A percentile compares a stretch with the other conserved stretches of the same genome.
phyloP scores from a whole-genome alignment of 1,284 basidiomycete species.

The Naganishia sp. region DNA sequence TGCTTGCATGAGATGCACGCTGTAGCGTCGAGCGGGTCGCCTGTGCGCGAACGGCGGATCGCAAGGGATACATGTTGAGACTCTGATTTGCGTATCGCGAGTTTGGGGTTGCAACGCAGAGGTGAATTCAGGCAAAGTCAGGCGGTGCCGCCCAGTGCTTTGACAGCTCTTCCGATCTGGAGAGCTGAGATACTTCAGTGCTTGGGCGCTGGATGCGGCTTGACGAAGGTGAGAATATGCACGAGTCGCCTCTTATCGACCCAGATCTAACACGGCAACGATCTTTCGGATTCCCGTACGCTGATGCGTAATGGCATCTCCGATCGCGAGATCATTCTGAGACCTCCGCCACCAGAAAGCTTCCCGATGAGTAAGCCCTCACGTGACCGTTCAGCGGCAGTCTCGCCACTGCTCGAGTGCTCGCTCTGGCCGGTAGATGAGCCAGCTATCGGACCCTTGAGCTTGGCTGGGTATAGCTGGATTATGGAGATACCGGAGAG shows the following conservation, averaged over 20 bases:
- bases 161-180: neutral
- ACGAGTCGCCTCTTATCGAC: conserved; percentile 1
- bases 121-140: conserved; percentile 14
- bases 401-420: neutral
- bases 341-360: conserved; percentile 4
- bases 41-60: conserved; percentile 26
- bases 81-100: neutral
- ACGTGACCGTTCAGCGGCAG: neutral
- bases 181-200: too few relatives aligned
- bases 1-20: conserved; percentile 8
- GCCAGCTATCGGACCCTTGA: too few relatives aligned
- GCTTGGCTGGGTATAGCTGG: too few relatives aligned
- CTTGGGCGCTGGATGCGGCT: neutral
- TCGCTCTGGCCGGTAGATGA: too few relatives aligned
- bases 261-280: neutral
- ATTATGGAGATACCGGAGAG: too few relatives aligned
- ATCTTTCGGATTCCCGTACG: conserved; percentile 5
- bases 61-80: conserved; percentile 24
- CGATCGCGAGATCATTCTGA: conserved; percentile 20
- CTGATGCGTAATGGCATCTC: conserved; percentile 24
- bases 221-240: neutral
- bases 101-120: neutral
- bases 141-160: conserved; percentile 20
- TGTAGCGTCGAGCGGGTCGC: conserved; percentile 17
- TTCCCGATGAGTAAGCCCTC: conserved; percentile 17